phyloP scores from a whole-genome alignment of 2,329 filamentous ascomycete genomes.

The Colletotrichum eremochloae region DNA sequence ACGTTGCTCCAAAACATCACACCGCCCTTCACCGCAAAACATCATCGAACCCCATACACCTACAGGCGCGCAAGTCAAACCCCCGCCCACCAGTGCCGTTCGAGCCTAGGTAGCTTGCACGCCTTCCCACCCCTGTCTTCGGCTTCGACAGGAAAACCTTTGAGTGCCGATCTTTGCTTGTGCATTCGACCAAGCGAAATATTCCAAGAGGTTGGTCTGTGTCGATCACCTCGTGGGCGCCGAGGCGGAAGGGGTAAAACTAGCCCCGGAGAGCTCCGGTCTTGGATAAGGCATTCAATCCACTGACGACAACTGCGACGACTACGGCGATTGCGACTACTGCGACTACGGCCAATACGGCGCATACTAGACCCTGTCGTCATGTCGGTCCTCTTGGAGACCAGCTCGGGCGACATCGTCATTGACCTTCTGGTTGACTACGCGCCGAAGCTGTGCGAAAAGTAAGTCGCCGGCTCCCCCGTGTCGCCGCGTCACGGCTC shows the following conservation, averaged over 20 bases:
- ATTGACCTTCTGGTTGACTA: slow-evolving; percentile 92
- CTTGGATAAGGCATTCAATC: neutral
- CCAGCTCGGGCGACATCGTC: slow-evolving; percentile 92
- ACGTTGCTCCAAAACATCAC: slow-evolving; percentile 1
- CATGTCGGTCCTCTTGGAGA: slow-evolving; percentile 96
- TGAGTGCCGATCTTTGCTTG: slow-evolving; percentile 11
- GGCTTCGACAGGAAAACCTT: neutral
- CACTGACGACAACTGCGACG: neutral
- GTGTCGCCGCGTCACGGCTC: slow-evolving; percentile 23
- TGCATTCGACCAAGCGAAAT: neutral
- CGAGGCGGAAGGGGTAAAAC: neutral
- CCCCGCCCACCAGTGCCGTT: neutral
- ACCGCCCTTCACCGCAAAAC: slow-evolving; percentile 21
- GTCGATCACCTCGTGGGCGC: slow-evolving; percentile 16
- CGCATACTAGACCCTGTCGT: neutral
- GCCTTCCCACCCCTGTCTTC: neutral
- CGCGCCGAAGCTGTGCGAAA: slow-evolving; percentile 92
- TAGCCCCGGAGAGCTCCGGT: slow-evolving; percentile 23
- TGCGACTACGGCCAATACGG: neutral
- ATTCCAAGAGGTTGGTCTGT: slow-evolving; percentile 3
- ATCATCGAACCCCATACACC: neutral
- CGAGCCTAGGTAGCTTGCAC: neutral
- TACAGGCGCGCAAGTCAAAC: neutral
- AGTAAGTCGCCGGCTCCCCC: slow-evolving; percentile 72
- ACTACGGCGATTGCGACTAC: neutral